Conservation (phyloP, 1,284 basidiomycete species). For the Ceratorhiza oryzae-sativae region DNA sequence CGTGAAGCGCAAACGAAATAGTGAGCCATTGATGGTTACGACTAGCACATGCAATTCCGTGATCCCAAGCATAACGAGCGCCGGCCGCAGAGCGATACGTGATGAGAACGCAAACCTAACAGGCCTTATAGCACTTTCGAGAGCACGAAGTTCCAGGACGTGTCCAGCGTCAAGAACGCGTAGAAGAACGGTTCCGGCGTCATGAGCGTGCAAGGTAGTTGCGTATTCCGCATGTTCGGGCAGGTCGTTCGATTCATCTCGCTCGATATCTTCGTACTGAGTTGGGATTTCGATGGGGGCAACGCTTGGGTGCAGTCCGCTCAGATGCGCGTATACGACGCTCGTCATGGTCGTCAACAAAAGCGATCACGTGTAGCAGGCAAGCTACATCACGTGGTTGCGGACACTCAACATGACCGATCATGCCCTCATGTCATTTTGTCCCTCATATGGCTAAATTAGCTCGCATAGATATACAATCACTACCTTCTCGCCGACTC, state of each 20-base stretch:
- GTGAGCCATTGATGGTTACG: conserved; percentile 70
- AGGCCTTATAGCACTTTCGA: conserved; percentile 67
- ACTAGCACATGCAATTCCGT: conserved; percentile 74
- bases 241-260: conserved; percentile 13
- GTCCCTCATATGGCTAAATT: too few relatives aligned
- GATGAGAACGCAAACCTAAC: conserved; percentile 82
- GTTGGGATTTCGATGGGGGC: conserved; percentile 17
- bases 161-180: conserved; percentile 78
- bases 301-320: conserved; percentile 13
- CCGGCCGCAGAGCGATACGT: conserved; percentile 69
- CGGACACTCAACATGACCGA: background rate
- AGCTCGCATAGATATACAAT: too few relatives aligned
- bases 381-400: background rate
- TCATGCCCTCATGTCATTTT: background rate
- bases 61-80: conserved; percentile 65
- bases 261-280: conserved; percentile 12
- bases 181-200: conserved; percentile 59
- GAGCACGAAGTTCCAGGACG: conserved; percentile 77
- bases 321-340: conserved; percentile 37
- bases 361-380: conserved; percentile 4
- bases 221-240: conserved; percentile 38
- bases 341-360: conserved; percentile 39
- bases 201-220: conserved; percentile 35
- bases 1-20: conserved; percentile 80
- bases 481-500: too few relatives aligned